Conservation (phyloP, 495 filamentous ascomycete species). For the Lophiostoma macrostomum region DNA sequence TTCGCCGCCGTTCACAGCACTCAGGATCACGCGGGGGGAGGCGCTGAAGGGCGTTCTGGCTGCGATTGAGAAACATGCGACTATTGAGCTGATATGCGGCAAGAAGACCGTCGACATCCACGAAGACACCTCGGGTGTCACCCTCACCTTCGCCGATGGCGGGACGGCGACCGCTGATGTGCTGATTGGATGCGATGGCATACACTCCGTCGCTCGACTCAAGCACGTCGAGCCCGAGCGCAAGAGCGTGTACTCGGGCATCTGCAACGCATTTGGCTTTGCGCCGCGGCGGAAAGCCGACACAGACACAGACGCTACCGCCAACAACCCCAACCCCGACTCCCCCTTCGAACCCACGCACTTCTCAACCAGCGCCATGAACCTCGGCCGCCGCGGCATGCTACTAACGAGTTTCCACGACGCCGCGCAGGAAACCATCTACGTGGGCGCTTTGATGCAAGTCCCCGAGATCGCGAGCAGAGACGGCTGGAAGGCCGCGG, state of each 20-base stretch:
- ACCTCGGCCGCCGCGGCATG: conserved; percentile 53
- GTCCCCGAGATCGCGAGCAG: conserved; percentile 47
- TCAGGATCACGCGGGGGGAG: conserved; percentile 38
- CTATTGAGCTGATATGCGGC: conserved; percentile 40
- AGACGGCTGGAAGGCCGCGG: conserved; percentile 50
- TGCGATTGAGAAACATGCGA: conserved; percentile 34
- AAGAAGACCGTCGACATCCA: conserved; percentile 42
- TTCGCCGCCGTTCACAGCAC: conserved; percentile 33
- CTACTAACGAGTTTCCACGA: conserved; percentile 54
- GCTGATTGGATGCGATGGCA: conserved; percentile 61
- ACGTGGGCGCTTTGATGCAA: conserved; percentile 56
- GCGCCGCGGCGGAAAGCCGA: conserved; percentile 20
- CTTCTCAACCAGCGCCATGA: conserved; percentile 50
- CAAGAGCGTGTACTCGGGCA: conserved; percentile 54
- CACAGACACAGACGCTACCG: too few relatives aligned
- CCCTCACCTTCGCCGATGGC: conserved; percentile 52
- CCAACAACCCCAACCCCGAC: conserved; percentile 32
- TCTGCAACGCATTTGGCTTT: conserved; percentile 52
- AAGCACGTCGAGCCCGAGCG: conserved; percentile 52
- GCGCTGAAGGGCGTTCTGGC: conserved; percentile 46
- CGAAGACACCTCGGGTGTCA: conserved; percentile 45
- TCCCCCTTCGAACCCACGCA: conserved; percentile 41
- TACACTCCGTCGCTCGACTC: conserved; percentile 56
- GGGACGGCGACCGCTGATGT: conserved; percentile 50
- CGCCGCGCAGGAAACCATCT: conserved; percentile 46